These are phyloP conservation scores for Penicillium herquei DNA, from an alignment of 495 filamentous ascomycete genomes.

Conservation along the genomic window DNA sequence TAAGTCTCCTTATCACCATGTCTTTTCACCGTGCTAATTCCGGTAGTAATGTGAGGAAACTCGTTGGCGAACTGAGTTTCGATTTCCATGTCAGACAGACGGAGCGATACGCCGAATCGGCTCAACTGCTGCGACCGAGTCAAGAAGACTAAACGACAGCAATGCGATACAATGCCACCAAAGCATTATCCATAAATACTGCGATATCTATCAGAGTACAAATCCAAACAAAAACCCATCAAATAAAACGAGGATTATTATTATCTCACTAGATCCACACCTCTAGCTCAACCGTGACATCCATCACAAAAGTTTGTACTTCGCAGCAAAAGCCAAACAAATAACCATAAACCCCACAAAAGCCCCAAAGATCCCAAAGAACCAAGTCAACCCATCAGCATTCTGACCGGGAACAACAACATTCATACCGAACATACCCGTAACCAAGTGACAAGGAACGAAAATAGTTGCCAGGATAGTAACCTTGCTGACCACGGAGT, in stretches of 20 bases:
- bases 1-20: conserved; percentile 11
- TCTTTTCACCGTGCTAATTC: not conserved
- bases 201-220: too few species aligned
- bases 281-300: too few species aligned
- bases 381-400: conserved; percentile 57
- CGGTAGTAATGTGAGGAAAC: conserved; percentile 52
- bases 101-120: conserved; percentile 16
- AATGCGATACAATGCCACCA: too few species aligned
- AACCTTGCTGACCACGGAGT: conserved; percentile 79
- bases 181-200: too few species aligned
- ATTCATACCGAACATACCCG: conserved; percentile 96
- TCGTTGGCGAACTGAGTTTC: conserved; percentile 77
- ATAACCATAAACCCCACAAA: conserved; percentile 57
- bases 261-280: too few species aligned
- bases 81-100: conserved; percentile 45
- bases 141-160: not conserved
- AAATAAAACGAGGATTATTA: too few species aligned
- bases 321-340: conserved; percentile 39
- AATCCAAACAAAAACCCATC: too few species aligned
- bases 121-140: conserved; percentile 7
- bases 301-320: conserved; percentile 13
- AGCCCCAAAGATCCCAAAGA: conserved; percentile 70
- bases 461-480: conserved; percentile 91
- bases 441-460: conserved; percentile 87
- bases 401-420: conserved; percentile 72